Conservation (phyloP, 2,329 filamentous ascomycete species). For the Erysiphe neolycopersici region DNA sequence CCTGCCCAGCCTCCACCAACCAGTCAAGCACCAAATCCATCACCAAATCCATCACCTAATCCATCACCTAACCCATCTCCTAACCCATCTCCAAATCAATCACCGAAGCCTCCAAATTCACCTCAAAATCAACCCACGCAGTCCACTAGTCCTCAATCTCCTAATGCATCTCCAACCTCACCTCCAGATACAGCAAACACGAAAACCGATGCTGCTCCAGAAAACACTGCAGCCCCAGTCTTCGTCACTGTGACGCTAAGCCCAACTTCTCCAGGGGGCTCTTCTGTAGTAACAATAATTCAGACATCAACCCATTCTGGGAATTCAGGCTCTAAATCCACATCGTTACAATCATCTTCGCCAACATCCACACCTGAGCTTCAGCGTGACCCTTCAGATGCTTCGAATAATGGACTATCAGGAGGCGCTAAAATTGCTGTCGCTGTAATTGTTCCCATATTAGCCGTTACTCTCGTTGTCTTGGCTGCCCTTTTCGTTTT, state of each 20-base stretch:
- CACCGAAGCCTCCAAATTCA: not conserved
- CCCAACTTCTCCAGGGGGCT: not conserved
- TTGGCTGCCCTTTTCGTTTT: slow-evolving; percentile 58
- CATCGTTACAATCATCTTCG: slow-evolving; percentile 7
- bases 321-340: slow-evolving; percentile 2
- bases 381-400: slow-evolving; percentile 1
- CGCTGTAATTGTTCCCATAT: slow-evolving; percentile 82
- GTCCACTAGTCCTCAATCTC: not conserved
- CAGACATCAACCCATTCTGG: slow-evolving; percentile 3
- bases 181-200: not conserved
- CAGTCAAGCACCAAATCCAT: slow-evolving; percentile 1
- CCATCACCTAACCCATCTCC: slow-evolving; percentile 3
- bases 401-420: slow-evolving; percentile 16
- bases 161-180: not conserved
- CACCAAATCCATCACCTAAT: slow-evolving; percentile 7
- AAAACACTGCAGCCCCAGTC: not conserved
- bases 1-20: not conserved
- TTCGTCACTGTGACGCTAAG: not conserved
- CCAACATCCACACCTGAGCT: slow-evolving; percentile 7
- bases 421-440: slow-evolving; percentile 57
- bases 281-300: slow-evolving; percentile 1
- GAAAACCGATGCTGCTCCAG: not conserved
- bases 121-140: not conserved
- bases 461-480: slow-evolving; percentile 57
- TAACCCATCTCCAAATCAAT: not conserved